Base-by-base conservation (phyloP, 108 stramenopile genomes). In the Thalassiosira profunda region DNA sequence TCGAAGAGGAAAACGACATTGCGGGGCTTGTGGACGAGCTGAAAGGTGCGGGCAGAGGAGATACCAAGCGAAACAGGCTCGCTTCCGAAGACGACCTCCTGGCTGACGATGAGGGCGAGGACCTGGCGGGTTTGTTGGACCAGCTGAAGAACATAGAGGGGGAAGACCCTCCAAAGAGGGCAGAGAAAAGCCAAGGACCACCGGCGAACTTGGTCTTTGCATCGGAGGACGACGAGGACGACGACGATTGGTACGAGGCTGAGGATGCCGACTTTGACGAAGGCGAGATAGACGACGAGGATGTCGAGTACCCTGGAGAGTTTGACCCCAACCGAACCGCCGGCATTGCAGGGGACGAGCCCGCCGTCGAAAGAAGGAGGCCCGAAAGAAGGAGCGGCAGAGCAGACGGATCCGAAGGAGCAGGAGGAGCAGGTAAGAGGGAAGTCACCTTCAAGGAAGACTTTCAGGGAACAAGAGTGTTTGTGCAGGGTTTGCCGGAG, bases 381-480 rank as follows among this genome's bases (percentile, higher is more conserved):
- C n/a, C n/a, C n/a, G n/a, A n/a, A n/a, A n/a, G n/a, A n/a, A n/a
- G n/a, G n/a, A n/a, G n/a, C n/a, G n/a, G n/a, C n/a, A n/a, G n/a
- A n/a, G n/a, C n/a, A n/a, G n/a, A n/a, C n/a, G n/a, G n/a, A n/a
- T n/a, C n/a, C n/a, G n/a, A n/a, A n/a, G 42, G 51, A 28, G 53
- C 31, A 30, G 10, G 17, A 14, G 38, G 20, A 14, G 41, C 33
- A 12, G 15, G 33, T 3, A 37, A 49, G 18, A 49, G 20, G 26
- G 40, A 25, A 14, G 21, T 52, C 4, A 30, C 75, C 5, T 51
- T 52, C 44, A 53, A 47, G 9, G 74, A 82, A 10, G 73, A 91
- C 54, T 91, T 91, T 70, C 84, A 81, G 28, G 79, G 74, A 23
- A 91, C 89, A 18, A 64, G 93, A 55, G 93, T 94, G 8, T 94